Conservation (phyloP, 169 alveolate genomes). For the Cryptosporidium ubiquitum region DNA sequence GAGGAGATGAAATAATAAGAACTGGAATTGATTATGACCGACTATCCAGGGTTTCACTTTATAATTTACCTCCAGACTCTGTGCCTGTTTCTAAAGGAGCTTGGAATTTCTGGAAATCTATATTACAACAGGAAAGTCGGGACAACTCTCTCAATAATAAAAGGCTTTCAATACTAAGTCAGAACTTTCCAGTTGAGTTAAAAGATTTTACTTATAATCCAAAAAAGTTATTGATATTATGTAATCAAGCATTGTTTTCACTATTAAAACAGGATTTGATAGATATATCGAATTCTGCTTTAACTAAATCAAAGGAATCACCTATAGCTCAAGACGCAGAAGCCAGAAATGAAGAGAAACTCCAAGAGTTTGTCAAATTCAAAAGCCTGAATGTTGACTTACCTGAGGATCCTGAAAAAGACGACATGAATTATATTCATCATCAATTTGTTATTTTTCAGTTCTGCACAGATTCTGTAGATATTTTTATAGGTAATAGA, state of each 20-base stretch:
- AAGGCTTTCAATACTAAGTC: slow-evolving; percentile 20
- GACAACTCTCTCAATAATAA: slow-evolving; percentile 3
- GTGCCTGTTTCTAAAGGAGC: slow-evolving; percentile 14
- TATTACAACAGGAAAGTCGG: slow-evolving; percentile 37
- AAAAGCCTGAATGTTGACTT: neutral
- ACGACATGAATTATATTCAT: neutral
- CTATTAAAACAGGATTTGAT: slow-evolving; percentile 1
- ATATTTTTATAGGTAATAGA: slow-evolving; percentile 49
- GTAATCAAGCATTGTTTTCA: slow-evolving; percentile 5
- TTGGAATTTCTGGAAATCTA: slow-evolving; percentile 68
- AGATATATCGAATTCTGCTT: slow-evolving; percentile 16
- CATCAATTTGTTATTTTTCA: slow-evolving; percentile 35
- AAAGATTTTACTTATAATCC: neutral
- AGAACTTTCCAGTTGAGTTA: slow-evolving; percentile 35
- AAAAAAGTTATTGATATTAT: slow-evolving; percentile 4
- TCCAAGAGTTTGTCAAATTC: slow-evolving; percentile 9
- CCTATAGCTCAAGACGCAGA: neutral
- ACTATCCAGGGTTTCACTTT: slow-evolving; percentile 18
- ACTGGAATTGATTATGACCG: slow-evolving; percentile 25
- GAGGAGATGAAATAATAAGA: slow-evolving; percentile 10
- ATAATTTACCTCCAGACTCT: slow-evolving; percentile 32
- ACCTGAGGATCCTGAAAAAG: neutral
- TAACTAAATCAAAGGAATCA: neutral
- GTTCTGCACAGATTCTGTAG: slow-evolving; percentile 63
- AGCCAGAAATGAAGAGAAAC: neutral